Evolutionary conservation across 2,329 filamentous ascomycete genomes (phyloP).

Genomic region (Ustilaginoidea virens): DNA sequence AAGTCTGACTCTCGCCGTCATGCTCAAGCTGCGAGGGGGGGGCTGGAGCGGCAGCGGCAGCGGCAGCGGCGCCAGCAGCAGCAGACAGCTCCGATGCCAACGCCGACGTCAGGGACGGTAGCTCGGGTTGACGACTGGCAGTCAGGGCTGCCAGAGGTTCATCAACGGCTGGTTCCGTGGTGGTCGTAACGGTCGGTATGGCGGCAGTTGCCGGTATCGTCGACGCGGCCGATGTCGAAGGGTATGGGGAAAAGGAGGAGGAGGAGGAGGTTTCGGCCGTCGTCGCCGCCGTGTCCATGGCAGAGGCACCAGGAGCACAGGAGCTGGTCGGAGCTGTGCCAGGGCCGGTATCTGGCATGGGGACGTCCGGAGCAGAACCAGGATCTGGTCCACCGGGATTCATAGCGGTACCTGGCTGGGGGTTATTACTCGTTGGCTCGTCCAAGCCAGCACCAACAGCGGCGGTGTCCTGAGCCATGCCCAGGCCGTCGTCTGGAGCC

Average conservation of each 20-base stretch:
- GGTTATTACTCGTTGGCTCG: slow-evolving; percentile 9
- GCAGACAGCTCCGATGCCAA: slow-evolving; percentile 6
- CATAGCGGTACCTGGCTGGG: slow-evolving; percentile 8
- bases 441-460: slow-evolving; percentile 12
- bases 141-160: slow-evolving; percentile 1
- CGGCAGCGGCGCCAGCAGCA: slow-evolving; percentile 5
- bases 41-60: slow-evolving; percentile 1
- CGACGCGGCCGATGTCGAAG: slow-evolving; percentile 1
- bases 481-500: slow-evolving; percentile 15
- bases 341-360: slow-evolving; percentile 3
- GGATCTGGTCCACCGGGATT: slow-evolving; percentile 8
- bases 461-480: slow-evolving; percentile 15
- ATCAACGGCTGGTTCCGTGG: not conserved
- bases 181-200: not conserved
- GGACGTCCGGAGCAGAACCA: slow-evolving; percentile 3
- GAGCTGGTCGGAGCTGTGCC: slow-evolving; percentile 6
- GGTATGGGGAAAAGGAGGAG: slow-evolving; percentile 2
- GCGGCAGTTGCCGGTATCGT: not conserved
- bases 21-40: slow-evolving; percentile 10
- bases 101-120: slow-evolving; percentile 1
- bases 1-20: slow-evolving; percentile 17
- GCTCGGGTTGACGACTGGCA: slow-evolving; percentile 3
- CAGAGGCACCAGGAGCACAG: not conserved
- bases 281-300: slow-evolving; percentile 2
- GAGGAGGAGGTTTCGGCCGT: slow-evolving; percentile 2